Percentiles rank a stretch among this genome's conserved stretches.
Evolutionary conservation across 2,329 filamentous ascomycete species (phyloP).

Genomic region (Trichophyton schoenleinii): DNA sequence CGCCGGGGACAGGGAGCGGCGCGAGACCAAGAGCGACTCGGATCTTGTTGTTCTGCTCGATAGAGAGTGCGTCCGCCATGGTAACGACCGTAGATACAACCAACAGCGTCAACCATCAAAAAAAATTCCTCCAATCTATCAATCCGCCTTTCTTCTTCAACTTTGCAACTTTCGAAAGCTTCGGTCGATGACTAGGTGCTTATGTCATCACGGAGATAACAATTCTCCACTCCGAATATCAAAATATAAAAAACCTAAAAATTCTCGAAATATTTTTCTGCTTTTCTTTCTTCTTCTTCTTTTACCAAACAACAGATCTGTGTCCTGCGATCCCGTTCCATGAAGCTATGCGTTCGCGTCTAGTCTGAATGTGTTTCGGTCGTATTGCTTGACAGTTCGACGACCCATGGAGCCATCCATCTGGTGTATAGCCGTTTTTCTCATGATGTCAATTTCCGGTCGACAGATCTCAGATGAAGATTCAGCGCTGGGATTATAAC

Average conservation of each 20-base stretch:
- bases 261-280: neutral
- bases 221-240: neutral
- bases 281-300: conserved; percentile 22
- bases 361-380: conserved; percentile 48
- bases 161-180: neutral
- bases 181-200: neutral
- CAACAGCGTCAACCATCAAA: neutral
- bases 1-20: conserved; percentile 70
- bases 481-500: conserved; percentile 35
- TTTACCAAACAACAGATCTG: conserved; percentile 54
- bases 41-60: conserved; percentile 89
- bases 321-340: conserved; percentile 65
- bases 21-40: conserved; percentile 81
- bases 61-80: conserved; percentile 51
- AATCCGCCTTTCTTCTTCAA: neutral
- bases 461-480: conserved; percentile 85
- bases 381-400: conserved; percentile 74
- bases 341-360: conserved; percentile 15
- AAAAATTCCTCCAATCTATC: neutral
- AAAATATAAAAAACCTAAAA: conserved; percentile 3
- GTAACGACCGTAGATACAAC: conserved; percentile 1
- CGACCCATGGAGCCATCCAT: conserved; percentile 67
- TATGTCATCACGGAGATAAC: neutral
- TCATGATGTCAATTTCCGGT: conserved; percentile 80
- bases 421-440: conserved; percentile 19